A percentile compares a stretch with the other conserved stretches of the same genome.
Evolutionary conservation across 2,329 filamentous ascomycete genomes (phyloP).

Genomic region (Ceratocystis diversiconidia): DNA sequence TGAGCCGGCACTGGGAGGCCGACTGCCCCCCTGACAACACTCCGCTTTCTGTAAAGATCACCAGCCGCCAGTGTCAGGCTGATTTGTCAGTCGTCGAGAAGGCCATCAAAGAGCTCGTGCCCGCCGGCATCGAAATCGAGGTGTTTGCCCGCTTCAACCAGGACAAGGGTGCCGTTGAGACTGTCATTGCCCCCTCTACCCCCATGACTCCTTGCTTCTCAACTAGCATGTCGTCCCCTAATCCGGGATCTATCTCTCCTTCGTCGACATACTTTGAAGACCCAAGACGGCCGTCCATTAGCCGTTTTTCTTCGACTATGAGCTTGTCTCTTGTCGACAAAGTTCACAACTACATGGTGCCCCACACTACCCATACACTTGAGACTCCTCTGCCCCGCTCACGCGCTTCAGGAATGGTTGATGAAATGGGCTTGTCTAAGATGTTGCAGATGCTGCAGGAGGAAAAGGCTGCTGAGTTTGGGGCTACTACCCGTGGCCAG

Average conservation of each 20-base stretch:
- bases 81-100: slow-evolving; percentile 23
- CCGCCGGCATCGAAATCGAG: slow-evolving; percentile 12
- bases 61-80: slow-evolving; percentile 25
- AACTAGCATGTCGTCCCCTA: background rate
- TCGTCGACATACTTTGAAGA: slow-evolving; percentile 12
- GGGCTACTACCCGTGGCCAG: slow-evolving; percentile 25
- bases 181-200: slow-evolving; percentile 9
- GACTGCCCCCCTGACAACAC: slow-evolving; percentile 35
- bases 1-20: slow-evolving; percentile 36
- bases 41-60: slow-evolving; percentile 30
- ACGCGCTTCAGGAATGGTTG: slow-evolving; percentile 24
- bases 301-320: slow-evolving; percentile 12
- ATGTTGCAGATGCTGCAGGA: slow-evolving; percentile 23
- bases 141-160: slow-evolving; percentile 14
- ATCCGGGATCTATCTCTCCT: background rate
- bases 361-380: slow-evolving; percentile 26
- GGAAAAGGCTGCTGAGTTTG: slow-evolving; percentile 21
- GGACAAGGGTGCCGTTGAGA: slow-evolving; percentile 16
- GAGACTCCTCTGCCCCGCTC: slow-evolving; percentile 25
- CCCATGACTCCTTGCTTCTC: slow-evolving; percentile 2
- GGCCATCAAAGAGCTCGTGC: slow-evolving; percentile 19
- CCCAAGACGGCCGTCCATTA: slow-evolving; percentile 6
- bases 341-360: slow-evolving; percentile 28
- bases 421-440: slow-evolving; percentile 27
- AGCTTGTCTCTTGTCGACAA: slow-evolving; percentile 9